A percentile compares a stretch with the other conserved stretches of the same genome.
phyloP scores from a whole-genome alignment of 208 protist genomes.

The Acanthamoeba divionensis region DNA sequence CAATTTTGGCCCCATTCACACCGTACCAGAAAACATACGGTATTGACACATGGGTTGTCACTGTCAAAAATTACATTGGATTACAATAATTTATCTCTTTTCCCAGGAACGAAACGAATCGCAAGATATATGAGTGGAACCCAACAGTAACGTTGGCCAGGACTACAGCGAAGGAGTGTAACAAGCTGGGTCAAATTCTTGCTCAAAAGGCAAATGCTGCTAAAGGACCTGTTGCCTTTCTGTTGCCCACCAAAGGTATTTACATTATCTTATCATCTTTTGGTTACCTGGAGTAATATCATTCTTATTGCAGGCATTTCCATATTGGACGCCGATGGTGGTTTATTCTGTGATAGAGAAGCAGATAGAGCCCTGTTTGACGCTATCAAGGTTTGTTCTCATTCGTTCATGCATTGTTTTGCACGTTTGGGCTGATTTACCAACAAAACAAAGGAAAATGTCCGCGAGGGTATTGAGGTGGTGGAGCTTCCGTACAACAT shows the following conservation, averaged over 20 bases:
- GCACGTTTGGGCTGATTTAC: background rate
- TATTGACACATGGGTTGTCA: too few relatives aligned
- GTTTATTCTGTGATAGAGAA: background rate
- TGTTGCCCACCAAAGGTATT: background rate
- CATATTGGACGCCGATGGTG: conserved; percentile 32
- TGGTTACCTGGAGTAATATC: too few relatives aligned
- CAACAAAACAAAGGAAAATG: background rate
- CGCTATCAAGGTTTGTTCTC: background rate
- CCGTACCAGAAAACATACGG: background rate
- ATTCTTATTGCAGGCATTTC: background rate
- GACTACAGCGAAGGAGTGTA: background rate
- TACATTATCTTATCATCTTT: too few relatives aligned
- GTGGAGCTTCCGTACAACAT: conserved; percentile 2
- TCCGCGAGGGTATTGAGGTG: background rate
- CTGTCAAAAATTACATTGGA: too few relatives aligned
- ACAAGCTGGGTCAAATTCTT: conserved; percentile 1
- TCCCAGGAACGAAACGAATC: background rate
- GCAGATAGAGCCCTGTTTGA: conserved; percentile 35
- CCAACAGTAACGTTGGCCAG: conserved; percentile 4
- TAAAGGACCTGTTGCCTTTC: conserved; percentile 7
- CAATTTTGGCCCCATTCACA: background rate
- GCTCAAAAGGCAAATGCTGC: conserved; percentile 31
- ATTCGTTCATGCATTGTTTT: background rate
- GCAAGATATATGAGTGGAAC: conserved; percentile 19
- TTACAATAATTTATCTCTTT: too few relatives aligned